These are phyloP conservation scores for Neonectria faginata DNA, from an alignment of 2,329 filamentous ascomycete species.

Conservation along the genomic window DNA sequence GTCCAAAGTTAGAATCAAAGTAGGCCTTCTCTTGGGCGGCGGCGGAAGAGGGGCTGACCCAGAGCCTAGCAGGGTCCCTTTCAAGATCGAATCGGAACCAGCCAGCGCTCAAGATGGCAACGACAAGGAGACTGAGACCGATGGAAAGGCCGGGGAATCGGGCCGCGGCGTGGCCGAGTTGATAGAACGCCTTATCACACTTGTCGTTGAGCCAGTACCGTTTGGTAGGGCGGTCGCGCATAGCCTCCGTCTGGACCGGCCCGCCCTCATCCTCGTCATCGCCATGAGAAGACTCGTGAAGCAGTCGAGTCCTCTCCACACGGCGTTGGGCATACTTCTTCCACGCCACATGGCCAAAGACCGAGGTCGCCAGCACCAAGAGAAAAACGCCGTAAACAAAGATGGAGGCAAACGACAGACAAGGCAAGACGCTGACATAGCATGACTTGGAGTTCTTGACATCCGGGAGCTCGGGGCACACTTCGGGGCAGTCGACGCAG, in stretches of 20 bases:
- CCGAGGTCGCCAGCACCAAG: constrained; percentile 71
- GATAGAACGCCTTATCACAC: constrained; percentile 83
- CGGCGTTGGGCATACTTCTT: constrained; percentile 78
- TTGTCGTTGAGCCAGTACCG: constrained; percentile 87
- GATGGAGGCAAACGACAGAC: constrained; percentile 92
- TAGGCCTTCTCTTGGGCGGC: constrained; percentile 94
- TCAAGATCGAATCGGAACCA: constrained; percentile 93
- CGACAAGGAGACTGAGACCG: constrained; percentile 76
- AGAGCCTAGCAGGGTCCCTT: constrained; percentile 88
- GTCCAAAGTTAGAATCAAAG: constrained; percentile 93
- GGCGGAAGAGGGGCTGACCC: constrained; percentile 94
- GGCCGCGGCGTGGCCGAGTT: constrained; percentile 83
- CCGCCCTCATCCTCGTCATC: constrained; percentile 97
- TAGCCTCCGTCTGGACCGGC: constrained; percentile 75
- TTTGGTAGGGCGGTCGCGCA: constrained; percentile 81
- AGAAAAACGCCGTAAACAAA: constrained; percentile 84
- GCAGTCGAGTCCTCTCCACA: constrained; percentile 83
- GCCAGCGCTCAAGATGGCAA: constrained; percentile 84
- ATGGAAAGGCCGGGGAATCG: constrained; percentile 89
- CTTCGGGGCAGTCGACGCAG: constrained; percentile 89
- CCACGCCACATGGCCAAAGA: constrained; percentile 82
- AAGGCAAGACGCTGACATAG: constrained; percentile 88
- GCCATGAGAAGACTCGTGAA: constrained; percentile 85
- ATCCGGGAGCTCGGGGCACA: constrained; percentile 84
- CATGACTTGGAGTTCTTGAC: constrained; percentile 79